Evolutionary conservation across 495 filamentous ascomycete genomes (phyloP).

Genomic region (Talaromyces borbonicus): DNA sequence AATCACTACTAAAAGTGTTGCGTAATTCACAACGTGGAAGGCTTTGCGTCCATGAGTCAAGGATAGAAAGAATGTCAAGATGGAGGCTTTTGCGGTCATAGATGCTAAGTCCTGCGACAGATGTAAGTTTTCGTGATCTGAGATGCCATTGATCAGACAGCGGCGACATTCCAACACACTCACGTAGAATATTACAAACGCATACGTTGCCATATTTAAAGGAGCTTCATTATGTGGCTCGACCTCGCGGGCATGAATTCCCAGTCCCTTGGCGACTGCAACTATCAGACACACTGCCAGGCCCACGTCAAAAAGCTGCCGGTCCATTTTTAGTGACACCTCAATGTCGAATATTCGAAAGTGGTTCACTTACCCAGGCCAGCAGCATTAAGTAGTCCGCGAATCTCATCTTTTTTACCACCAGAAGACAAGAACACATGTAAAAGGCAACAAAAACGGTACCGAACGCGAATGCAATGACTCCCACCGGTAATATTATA

Average conservation of each 20-base stretch:
- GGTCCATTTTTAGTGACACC: background rate
- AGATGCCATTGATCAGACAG: background rate
- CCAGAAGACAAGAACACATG: background rate
- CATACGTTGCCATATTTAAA: conserved; percentile 63
- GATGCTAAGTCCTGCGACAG: conserved; percentile 67
- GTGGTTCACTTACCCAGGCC: conserved; percentile 54
- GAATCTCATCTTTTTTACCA: conserved; percentile 1
- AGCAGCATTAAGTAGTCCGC: conserved; percentile 70
- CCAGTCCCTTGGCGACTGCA: conserved; percentile 60
- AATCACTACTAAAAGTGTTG: conserved; percentile 64
- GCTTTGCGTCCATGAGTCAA: conserved; percentile 64
- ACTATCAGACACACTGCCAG: conserved; percentile 68
- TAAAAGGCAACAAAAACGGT: background rate
- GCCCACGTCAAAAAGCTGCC: conserved; percentile 58
- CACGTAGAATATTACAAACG: conserved; percentile 72
- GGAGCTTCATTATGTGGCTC: conserved; percentile 27
- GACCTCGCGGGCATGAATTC: conserved; percentile 62
- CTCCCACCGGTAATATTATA: background rate
- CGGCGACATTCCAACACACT: conserved; percentile 19
- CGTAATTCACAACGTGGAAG: conserved; percentile 59
- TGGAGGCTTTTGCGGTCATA: conserved; percentile 69
- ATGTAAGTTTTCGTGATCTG: background rate
- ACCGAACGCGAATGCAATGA: background rate
- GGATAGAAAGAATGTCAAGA: conserved; percentile 82
- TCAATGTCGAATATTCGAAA: background rate